Conservation (phyloP, 2,329 filamentous ascomycete species). For the Alternaria sp. region DNA sequence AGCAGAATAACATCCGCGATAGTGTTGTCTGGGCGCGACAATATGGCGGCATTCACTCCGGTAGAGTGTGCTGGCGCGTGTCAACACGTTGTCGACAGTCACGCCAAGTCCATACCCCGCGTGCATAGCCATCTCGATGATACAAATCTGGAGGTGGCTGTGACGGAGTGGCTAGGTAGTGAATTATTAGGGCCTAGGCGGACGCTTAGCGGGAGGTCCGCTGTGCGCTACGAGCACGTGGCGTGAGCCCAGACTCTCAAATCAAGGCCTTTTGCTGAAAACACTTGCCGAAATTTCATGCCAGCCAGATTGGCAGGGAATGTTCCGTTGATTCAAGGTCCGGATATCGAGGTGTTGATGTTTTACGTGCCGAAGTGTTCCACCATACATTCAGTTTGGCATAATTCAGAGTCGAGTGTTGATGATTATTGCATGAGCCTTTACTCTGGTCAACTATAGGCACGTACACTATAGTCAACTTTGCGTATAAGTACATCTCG, state of each 20-base stretch:
- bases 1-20: slow-evolving; percentile 5
- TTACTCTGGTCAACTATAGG: not conserved
- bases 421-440: not conserved
- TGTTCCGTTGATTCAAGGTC: slow-evolving; percentile 4
- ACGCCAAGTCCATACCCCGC: slow-evolving; percentile 16
- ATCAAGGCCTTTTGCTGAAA: not conserved
- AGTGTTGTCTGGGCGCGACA: slow-evolving; percentile 10
- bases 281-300: slow-evolving; percentile 13
- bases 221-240: slow-evolving; percentile 17
- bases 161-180: slow-evolving; percentile 2
- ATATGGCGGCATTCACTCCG: slow-evolving; percentile 17
- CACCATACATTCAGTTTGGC: not conserved
- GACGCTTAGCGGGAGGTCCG: slow-evolving; percentile 13
- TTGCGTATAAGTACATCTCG: not conserved
- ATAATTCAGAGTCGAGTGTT: not conserved
- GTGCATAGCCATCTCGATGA: not conserved
- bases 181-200: slow-evolving; percentile 13
- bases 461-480: not conserved
- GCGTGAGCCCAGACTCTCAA: slow-evolving; percentile 23
- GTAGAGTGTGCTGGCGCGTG: not conserved
- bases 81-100: slow-evolving; percentile 5
- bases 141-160: slow-evolving; percentile 9
- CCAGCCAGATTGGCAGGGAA: slow-evolving; percentile 10
- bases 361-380: slow-evolving; percentile 12
- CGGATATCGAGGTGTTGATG: not conserved